Percentiles rank a stretch among this genome's conserved stretches.
Conservation (phyloP, 345 rosid species). For the Dovyalis caffra region DNA sequence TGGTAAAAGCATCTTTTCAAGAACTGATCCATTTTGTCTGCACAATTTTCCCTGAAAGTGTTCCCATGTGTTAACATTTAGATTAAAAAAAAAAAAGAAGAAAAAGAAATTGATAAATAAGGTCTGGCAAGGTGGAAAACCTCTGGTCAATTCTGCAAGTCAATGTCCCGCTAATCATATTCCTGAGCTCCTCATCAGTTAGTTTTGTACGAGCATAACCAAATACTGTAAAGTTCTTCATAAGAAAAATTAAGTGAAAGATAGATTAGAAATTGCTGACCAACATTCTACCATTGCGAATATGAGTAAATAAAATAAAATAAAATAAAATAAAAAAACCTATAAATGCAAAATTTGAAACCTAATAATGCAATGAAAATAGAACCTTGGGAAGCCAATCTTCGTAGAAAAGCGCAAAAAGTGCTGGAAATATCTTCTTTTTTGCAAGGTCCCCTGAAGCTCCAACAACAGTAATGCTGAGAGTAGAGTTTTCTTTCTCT, state of each 20-base stretch:
- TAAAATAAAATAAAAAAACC: neutral
- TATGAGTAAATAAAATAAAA: neutral
- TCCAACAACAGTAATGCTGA: slow-evolving; percentile 85
- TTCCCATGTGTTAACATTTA: neutral
- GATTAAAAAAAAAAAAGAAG: neutral
- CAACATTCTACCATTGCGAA: neutral
- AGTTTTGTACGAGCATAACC: slow-evolving; percentile 78
- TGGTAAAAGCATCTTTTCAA: slow-evolving; percentile 80
- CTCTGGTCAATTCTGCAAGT: slow-evolving; percentile 87
- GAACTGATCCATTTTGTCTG: slow-evolving; percentile 77
- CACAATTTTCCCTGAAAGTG: slow-evolving; percentile 69
- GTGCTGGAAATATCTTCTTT: slow-evolving; percentile 92
- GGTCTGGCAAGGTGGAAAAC: slow-evolving; percentile 24
- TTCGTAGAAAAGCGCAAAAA: slow-evolving; percentile 83
- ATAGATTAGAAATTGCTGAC: slow-evolving; percentile 10
- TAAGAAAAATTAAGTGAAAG: slow-evolving; percentile 2
- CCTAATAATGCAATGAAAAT: neutral
- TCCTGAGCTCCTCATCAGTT: slow-evolving; percentile 76
- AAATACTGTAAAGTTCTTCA: slow-evolving; percentile 60
- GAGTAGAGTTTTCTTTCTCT: slow-evolving; percentile 43
- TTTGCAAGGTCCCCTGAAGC: slow-evolving; percentile 95
- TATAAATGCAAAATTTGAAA: neutral
- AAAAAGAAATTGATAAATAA: neutral
- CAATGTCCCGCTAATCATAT: slow-evolving; percentile 65
- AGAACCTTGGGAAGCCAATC: slow-evolving; percentile 73